Conservation (phyloP, 331 rosid genomes). For the Pyracantha coccinea region DNA sequence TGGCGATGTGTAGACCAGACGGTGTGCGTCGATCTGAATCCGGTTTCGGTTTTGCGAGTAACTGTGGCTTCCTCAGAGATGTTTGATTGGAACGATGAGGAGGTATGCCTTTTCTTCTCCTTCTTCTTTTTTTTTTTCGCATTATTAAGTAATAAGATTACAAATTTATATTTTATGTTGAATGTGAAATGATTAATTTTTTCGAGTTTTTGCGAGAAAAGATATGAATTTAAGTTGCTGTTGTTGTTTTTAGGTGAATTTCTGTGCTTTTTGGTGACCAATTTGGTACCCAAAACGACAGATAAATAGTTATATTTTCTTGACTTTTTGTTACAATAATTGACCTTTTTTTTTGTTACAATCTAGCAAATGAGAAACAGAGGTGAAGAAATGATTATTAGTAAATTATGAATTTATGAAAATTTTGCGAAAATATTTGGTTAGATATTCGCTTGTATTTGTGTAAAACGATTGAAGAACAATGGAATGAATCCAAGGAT, state of each 20-base stretch:
- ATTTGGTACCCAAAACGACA: not conserved
- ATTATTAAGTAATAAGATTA: not conserved
- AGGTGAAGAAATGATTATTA: not conserved
- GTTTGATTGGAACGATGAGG: conserved; percentile 99
- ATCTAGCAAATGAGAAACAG: not conserved
- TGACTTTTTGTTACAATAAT: not conserved
- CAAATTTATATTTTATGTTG: not conserved
- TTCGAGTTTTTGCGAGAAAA: not conserved
- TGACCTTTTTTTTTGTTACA: not conserved
- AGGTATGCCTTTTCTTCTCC: conserved; percentile 30
- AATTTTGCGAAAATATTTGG: not conserved
- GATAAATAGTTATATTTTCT: not conserved
- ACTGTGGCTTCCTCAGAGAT: conserved; percentile 32
- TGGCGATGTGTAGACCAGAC: conserved; percentile 68
- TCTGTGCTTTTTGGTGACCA: not conserved
- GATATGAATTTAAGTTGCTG: not conserved
- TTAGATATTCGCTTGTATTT: not conserved
- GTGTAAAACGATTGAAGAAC: not conserved
- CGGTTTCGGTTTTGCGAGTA: conserved; percentile 30
- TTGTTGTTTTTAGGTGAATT: not conserved
- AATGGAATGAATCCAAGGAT: not conserved
- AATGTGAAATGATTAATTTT: not conserved
- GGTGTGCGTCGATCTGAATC: conserved; percentile 29
- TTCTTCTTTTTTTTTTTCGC: not conserved
- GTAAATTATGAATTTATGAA: not conserved